Conservation (phyloP, 768 basidiomycete species). For the Pluteus cervinus region DNA sequence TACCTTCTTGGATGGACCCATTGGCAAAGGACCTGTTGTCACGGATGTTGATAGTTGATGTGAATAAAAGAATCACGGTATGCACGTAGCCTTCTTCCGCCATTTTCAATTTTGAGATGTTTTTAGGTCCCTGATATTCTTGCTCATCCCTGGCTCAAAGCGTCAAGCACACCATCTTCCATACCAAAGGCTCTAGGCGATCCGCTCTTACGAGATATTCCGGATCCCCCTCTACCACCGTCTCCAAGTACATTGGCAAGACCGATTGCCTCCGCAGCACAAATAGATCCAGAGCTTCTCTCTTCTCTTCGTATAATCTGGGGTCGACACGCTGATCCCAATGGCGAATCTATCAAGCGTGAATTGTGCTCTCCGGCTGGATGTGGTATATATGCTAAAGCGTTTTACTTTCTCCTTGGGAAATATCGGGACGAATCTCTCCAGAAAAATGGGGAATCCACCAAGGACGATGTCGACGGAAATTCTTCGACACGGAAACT, state of each 20-base stretch:
- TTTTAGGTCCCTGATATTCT: slow-evolving; percentile 81
- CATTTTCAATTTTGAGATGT: slow-evolving; percentile 1
- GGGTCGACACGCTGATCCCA: slow-evolving; percentile 62
- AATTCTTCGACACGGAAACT: slow-evolving; percentile 11
- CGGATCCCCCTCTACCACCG: slow-evolving; percentile 44
- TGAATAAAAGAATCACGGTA: slow-evolving; percentile 74
- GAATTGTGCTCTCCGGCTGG: slow-evolving; percentile 70
- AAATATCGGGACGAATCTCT: slow-evolving; percentile 61
- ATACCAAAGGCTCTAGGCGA: background rate
- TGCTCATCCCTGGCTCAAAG: slow-evolving; percentile 75
- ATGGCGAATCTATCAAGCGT: slow-evolving; percentile 45
- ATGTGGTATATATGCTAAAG: slow-evolving; percentile 72
- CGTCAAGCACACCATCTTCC: slow-evolving; percentile 39
- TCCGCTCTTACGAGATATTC: slow-evolving; percentile 22
- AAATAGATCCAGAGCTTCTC: slow-evolving; percentile 75
- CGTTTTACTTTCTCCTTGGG: slow-evolving; percentile 80
- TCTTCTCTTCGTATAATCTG: slow-evolving; percentile 78
- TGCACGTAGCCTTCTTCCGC: slow-evolving; percentile 15
- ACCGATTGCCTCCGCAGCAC: slow-evolving; percentile 59
- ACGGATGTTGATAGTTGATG: slow-evolving; percentile 87
- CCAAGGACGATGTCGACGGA: slow-evolving; percentile 25
- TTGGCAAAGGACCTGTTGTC: slow-evolving; percentile 78
- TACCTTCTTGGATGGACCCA: slow-evolving; percentile 77
- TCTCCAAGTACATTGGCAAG: slow-evolving; percentile 62
- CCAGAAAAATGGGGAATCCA: slow-evolving; percentile 28